A percentile compares a stretch with the other conserved stretches of the same genome.
phyloP scores from a whole-genome alignment of 164 flowering plant species.

The Magnolia changhungtana region DNA sequence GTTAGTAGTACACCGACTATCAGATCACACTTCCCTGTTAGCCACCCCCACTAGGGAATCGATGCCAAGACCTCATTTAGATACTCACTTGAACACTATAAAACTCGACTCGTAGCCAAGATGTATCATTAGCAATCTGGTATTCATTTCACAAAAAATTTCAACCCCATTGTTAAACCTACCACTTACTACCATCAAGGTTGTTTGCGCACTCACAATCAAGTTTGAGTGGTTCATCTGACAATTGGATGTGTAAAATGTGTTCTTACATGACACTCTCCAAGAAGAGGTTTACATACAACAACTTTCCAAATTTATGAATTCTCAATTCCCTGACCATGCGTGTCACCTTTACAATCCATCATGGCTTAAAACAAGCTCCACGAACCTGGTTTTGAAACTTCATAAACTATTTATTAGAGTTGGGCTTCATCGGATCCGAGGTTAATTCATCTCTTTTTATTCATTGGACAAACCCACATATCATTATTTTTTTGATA shows the following conservation, averaged over 20 bases:
- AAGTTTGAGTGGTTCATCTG: neutral
- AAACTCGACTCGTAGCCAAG: neutral
- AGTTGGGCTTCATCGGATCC: too few species aligned
- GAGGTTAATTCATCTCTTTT: neutral
- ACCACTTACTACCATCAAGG: neutral
- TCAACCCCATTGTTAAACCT: neutral
- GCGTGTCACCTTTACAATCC: neutral
- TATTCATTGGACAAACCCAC: neutral
- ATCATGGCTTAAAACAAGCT: neutral
- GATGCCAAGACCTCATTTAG: too few species aligned
- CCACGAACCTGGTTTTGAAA: neutral
- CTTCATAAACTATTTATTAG: neutral
- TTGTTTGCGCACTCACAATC: neutral
- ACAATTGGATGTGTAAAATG: neutral
- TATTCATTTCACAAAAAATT: neutral
- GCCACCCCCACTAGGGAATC: too few species aligned
- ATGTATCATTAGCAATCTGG: neutral
- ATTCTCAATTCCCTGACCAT: neutral
- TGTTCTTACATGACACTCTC: too few species aligned
- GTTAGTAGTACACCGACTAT: too few species aligned
- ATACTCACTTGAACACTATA: neutral
- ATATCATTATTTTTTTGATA: neutral
- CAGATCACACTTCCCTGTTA: too few species aligned
- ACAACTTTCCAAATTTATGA: neutral
- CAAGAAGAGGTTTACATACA: neutral